These are phyloP conservation scores for Diospyros kaki DNA, from an alignment of 148 eudicot genomes.

Conservation along the genomic window DNA sequence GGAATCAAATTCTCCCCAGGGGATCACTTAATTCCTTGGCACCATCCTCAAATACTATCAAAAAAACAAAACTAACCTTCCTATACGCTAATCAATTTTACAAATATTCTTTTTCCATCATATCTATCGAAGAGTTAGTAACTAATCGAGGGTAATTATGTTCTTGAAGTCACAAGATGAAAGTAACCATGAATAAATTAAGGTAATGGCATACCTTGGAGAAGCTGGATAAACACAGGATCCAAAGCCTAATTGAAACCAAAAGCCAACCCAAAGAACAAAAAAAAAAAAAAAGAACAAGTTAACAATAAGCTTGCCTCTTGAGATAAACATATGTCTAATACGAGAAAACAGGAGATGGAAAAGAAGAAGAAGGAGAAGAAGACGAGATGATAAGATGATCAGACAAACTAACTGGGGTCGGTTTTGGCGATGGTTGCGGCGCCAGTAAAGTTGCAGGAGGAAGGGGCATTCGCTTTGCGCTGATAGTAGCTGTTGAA, in stretches of 20 bases:
- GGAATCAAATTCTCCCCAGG: no score
- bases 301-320: not conserved
- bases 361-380: not conserved
- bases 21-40: not conserved
- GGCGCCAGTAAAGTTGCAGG: slow-evolving; percentile 53
- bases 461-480: slow-evolving; percentile 40
- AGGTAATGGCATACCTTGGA: slow-evolving; percentile 36
- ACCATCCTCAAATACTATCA: not conserved
- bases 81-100: no score
- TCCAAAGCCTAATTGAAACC: slow-evolving; percentile 47
- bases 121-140: no score
- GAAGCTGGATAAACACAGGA: slow-evolving; percentile 72
- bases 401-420: slow-evolving; percentile 37
- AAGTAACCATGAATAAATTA: no score
- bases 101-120: no score
- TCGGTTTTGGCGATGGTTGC: slow-evolving; percentile 67
- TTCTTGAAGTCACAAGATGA: no score
- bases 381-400: not conserved
- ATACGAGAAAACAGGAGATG: not conserved
- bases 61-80: no score
- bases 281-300: not conserved
- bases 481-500: slow-evolving; percentile 67
- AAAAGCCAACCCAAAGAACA: not conserved
- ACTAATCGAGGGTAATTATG: no score
- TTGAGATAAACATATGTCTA: not conserved